A percentile compares a stretch with the other conserved stretches of the same genome.
Conservation (phyloP, 164 flowering plant genomes). For the Paratinospora sagittata region DNA sequence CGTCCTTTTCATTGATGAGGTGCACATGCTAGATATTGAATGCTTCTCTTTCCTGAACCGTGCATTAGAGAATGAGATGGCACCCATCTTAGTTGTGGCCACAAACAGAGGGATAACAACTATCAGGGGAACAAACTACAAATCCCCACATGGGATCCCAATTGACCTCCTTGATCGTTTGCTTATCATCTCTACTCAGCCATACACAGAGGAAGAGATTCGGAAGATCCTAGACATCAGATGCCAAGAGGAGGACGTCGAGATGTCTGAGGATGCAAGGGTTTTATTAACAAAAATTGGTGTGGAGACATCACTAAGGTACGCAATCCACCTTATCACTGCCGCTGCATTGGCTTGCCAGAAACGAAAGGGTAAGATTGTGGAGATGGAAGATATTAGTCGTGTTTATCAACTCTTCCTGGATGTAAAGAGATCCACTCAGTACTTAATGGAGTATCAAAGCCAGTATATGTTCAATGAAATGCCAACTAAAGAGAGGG, state of each 20-base stretch:
- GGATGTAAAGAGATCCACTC: conserved; percentile 86
- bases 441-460: conserved; percentile 87
- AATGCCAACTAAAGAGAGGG: conserved; percentile 35
- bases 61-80: conserved; percentile 93
- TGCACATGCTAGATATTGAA: conserved; percentile 96
- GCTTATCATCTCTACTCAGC: conserved; percentile 83
- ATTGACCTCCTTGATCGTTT: conserved; percentile 85
- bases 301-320: conserved; percentile 43
- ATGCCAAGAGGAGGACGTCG: conserved; percentile 91
- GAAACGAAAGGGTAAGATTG: conserved; percentile 78
- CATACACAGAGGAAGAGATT: conserved; percentile 76
- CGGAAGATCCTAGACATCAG: conserved; percentile 72
- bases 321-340: conserved; percentile 85
- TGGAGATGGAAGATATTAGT: conserved; percentile 72
- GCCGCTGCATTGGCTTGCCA: conserved; percentile 80
- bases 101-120: conserved; percentile 89
- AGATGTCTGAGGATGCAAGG: conserved; percentile 80
- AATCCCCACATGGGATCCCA: conserved; percentile 95
- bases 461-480: conserved; percentile 84
- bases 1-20: conserved; percentile 96
- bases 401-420: conserved; percentile 72
- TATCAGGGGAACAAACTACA: conserved; percentile 73
- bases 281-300: conserved; percentile 41
- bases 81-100: conserved; percentile 87
- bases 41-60: conserved; percentile 95